Evolutionary conservation across 805 yeast genomes (phyloP).

Genomic region (Zygosaccharomyces bailii): DNA sequence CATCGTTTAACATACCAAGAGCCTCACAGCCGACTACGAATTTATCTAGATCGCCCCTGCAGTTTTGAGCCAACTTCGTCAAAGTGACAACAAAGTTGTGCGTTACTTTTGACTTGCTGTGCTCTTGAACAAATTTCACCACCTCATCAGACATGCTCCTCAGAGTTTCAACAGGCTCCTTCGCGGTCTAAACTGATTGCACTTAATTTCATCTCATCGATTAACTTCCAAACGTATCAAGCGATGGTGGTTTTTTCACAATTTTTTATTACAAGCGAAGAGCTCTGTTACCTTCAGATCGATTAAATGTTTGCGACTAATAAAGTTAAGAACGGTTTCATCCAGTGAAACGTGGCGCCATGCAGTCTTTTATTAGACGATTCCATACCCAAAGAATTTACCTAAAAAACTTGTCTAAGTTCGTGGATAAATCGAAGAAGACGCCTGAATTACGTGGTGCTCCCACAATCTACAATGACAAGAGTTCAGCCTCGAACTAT

Average conservation of each 20-base stretch:
- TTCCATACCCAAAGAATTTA: constrained; percentile 13
- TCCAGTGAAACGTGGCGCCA: neutral
- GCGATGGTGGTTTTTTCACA: neutral
- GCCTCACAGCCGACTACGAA: constrained; percentile 27
- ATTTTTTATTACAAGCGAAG: constrained; percentile 4
- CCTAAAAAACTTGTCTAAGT: constrained; percentile 17
- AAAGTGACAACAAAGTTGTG: constrained; percentile 23
- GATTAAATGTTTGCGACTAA: too few species aligned
- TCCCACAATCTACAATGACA: constrained; percentile 53
- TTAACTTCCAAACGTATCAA: neutral
- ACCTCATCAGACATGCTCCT: constrained; percentile 12
- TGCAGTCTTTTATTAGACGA: constrained; percentile 17
- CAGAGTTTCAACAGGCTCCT: neutral
- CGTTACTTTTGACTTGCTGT: constrained; percentile 24
- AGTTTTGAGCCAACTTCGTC: constrained; percentile 18
- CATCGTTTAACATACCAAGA: constrained; percentile 27
- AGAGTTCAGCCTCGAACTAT: constrained; percentile 63
- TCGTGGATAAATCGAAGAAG: constrained; percentile 15
- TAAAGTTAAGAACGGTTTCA: too few species aligned
- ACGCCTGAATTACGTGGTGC: constrained; percentile 24
- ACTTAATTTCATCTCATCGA: constrained; percentile 3
- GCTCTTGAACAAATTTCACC: constrained; percentile 18
- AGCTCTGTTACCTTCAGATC: too few species aligned
- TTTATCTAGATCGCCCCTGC: constrained; percentile 13
- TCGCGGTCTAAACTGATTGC: neutral